These are phyloP conservation scores for Gamarada debralockiae DNA, from an alignment of 495 filamentous ascomycete genomes.

Conservation along the genomic window DNA sequence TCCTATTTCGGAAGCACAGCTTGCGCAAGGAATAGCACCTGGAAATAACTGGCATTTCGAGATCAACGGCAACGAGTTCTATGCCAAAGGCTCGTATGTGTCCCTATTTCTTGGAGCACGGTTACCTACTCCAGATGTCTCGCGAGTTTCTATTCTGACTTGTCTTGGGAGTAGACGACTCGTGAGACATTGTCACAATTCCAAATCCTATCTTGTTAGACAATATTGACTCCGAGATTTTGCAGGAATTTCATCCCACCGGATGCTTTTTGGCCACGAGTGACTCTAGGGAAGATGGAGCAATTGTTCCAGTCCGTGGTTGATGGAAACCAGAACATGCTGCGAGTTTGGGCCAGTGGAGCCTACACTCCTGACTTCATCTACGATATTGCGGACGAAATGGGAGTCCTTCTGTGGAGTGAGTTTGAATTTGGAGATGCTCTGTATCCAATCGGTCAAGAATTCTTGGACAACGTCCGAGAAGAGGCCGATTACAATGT, in stretches of 20 bases:
- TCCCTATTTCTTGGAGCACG: too few relatives aligned
- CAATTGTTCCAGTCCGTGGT: constrained; percentile 60
- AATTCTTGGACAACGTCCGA: constrained; percentile 58
- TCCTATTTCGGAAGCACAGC: constrained; percentile 53
- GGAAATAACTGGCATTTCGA: constrained; percentile 73
- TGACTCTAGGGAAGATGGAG: constrained; percentile 52
- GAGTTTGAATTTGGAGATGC: constrained; percentile 82
- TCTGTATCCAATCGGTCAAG: constrained; percentile 68
- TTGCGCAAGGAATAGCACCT: constrained; percentile 55
- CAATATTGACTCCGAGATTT: too few relatives aligned
- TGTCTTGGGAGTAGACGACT: too few relatives aligned
- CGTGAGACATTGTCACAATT: too few relatives aligned
- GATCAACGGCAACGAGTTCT: constrained; percentile 68
- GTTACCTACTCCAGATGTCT: too few relatives aligned
- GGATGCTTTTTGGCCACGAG: constrained; percentile 58
- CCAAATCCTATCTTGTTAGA: too few relatives aligned
- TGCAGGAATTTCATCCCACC: constrained; percentile 82
- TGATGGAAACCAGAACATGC: constrained; percentile 64
- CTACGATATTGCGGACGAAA: constrained; percentile 70
- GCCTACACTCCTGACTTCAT: constrained; percentile 71
- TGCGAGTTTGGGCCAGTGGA: constrained; percentile 69
- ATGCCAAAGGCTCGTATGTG: constrained; percentile 68
- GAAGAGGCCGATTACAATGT: constrained; percentile 66
- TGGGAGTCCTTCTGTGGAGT: constrained; percentile 76
- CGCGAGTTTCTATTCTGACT: too few relatives aligned